Evolutionary conservation across 257 asterid genomes (phyloP), one percentile per base, ranked within the genome.

Genomic region (Nicotiana obtusifolia): DNA sequence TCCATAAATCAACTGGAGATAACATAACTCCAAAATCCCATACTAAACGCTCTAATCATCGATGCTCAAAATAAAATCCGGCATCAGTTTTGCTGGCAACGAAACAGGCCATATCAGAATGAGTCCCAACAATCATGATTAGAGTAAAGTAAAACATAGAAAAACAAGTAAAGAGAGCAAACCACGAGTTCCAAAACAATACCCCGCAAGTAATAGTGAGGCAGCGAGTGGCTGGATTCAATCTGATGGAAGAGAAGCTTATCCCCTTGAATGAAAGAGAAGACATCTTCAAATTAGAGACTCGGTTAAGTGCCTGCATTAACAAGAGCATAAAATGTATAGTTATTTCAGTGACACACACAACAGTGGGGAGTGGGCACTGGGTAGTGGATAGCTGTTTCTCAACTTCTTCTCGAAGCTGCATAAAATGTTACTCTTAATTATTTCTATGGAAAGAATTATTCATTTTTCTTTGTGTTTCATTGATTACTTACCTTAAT

Each of bases 201-300:
- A 92, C 98, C 83, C 87, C 88, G 19, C 97, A 93, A 53, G 95
- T 78, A 83, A 92, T 84, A 15, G 87, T 87, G 94, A 90, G 88
- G 78, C 91, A 89, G 44, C 83, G 91, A 77, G 87, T 80, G 30
- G 82, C 75, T 8, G 90, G 91, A 83, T 85, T 85, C 86, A 84
- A 17, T 54, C 81, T 80, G 57, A 86, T 85, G 84, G 89, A 86
- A n/a, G 83, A 87, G 86, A 83, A 89, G 75, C 78, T 82, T 35
- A 61, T 89, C 68, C 89, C 85, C 52, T 37, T 86, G 84, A 84
- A 56, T 17, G 92, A 47, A 64, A 89, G 76, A 0, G 90, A 83
- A 31, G 84, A 84, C 7, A 81, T 76, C 68, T 84, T 87, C 87
- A 86, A 76, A 49, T 57, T 81, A 1, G 81, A 47, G 15, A 47